Evolutionary conservation across 805 yeast species (phyloP).

Genomic region (Saturnispora quitensis): DNA sequence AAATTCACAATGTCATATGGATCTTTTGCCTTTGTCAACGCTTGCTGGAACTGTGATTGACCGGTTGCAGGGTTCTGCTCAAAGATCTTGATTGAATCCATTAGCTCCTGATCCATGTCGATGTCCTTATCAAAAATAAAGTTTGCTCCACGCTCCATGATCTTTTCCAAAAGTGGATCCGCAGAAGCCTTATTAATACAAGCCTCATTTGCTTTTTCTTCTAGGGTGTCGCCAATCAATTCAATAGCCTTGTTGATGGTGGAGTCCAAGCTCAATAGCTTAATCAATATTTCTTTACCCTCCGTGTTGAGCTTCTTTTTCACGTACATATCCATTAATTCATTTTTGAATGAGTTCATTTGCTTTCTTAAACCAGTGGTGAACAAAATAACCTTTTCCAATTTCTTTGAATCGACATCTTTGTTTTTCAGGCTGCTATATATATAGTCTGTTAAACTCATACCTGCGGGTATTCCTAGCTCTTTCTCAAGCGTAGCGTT

Average conservation of each 20-base stretch:
- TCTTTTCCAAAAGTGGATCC: neutral
- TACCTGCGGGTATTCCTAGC: slow-evolving; percentile 8
- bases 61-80: slow-evolving; percentile 6
- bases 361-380: slow-evolving; percentile 32
- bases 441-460: slow-evolving; percentile 19
- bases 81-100: slow-evolving; percentile 4
- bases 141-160: neutral
- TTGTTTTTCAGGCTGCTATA: slow-evolving; percentile 15
- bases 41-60: slow-evolving; percentile 5
- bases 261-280: slow-evolving; percentile 61
- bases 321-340: slow-evolving; percentile 49
- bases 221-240: slow-evolving; percentile 15
- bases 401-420: slow-evolving; percentile 13
- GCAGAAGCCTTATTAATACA: neutral
- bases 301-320: slow-evolving; percentile 47
- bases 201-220: neutral
- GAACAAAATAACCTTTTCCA: slow-evolving; percentile 29
- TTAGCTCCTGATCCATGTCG: neutral
- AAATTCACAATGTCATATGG: slow-evolving; percentile 14
- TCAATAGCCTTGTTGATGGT: slow-evolving; percentile 52
- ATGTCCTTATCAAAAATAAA: neutral
- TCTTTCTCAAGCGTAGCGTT: slow-evolving; percentile 5
- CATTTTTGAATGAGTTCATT: slow-evolving; percentile 43
- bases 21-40: slow-evolving; percentile 10
- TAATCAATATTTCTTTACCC: slow-evolving; percentile 67